Evolutionary conservation across 768 basidiomycete species (phyloP), one percentile per base, ranked within the genome.

Genomic region (Serendipita sp.): DNA sequence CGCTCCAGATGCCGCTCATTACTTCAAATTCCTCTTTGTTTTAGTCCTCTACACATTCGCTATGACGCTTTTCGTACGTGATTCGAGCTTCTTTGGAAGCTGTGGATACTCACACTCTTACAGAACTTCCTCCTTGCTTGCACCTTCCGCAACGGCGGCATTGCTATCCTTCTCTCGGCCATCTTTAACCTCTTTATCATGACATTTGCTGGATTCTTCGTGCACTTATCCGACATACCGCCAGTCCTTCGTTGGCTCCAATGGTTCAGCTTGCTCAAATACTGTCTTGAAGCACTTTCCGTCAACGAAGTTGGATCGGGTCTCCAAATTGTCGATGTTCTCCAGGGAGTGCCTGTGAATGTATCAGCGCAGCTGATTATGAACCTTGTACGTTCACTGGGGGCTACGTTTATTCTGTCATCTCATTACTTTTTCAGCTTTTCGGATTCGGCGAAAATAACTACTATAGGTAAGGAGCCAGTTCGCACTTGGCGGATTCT

Each of bases 11-110:
- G 83, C 91, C 1, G 80, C 84, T 0, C 78, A 86, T 70, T 97
- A 86, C 78, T 98, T 96, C 85, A 98, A 96, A 69, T 98, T 89
- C 74, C 76, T 96, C 22, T 81, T 97, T 69, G 87, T 96, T 65
- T 78, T 97, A 17, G 85, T 91, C 20, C 76, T 95, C 22, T 96
- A 85, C 70, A 85, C 85, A 0, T 76, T 96, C 20, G 84, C 79
- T 38, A 89, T 92, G 82, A 91, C 91, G 0, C 79, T 95, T 43
- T 94, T 82, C 71, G 90, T 91, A 68, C 65, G 87, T 76, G 26
- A 9, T 26, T 28, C 5, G 5, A 51, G 14, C 20, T 61, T 43
- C 24, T 65, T 44, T 2, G 30, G 38, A n/a, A 63, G 5, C 30
- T 28, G 17, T 30, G 31, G 3, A 20, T 0, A 64, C 89, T n/a